A percentile compares a stretch with the other conserved stretches of the same genome.
Evolutionary conservation across 371 early-diverging fungal species (phyloP).

Genomic region (Rhizomucor pusillus): DNA sequence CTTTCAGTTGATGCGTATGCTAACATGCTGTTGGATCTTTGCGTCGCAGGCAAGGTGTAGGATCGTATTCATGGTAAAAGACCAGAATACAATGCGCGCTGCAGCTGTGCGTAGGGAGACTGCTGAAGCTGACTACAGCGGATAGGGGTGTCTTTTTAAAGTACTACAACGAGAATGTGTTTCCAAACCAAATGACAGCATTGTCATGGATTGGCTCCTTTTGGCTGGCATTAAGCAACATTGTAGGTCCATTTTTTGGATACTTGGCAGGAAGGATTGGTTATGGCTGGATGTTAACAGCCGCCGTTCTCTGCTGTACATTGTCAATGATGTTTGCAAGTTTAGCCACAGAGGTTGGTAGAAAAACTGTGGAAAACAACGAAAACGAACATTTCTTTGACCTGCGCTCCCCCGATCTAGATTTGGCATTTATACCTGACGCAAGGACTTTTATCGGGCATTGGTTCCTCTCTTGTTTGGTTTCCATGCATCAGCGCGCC

Average conservation of each 20-base stretch:
- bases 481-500: constrained; percentile 67
- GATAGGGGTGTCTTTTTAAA: constrained; percentile 33
- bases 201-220: constrained; percentile 44
- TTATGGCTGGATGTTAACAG: constrained; percentile 47
- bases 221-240: constrained; percentile 32
- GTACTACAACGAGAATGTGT: constrained; percentile 35
- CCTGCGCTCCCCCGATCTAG: background rate
- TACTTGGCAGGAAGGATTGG: constrained; percentile 52
- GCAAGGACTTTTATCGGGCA: constrained; percentile 34
- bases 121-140: background rate
- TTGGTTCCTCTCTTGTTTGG: constrained; percentile 64
- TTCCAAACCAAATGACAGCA: constrained; percentile 27
- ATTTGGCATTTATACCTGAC: constrained; percentile 26
- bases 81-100: background rate
- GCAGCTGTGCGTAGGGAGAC: no score
- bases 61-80: constrained; percentile 22
- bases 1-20: no score
- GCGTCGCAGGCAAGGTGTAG: constrained; percentile 25
- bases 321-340: constrained; percentile 61
- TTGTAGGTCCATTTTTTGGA: constrained; percentile 39
- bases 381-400: background rate
- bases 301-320: constrained; percentile 46
- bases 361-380: background rate
- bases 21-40: no score
- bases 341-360: constrained; percentile 51